Evolutionary conservation across 352 stramenopile species (phyloP).

Genomic region (Globisporangium paddicum): DNA sequence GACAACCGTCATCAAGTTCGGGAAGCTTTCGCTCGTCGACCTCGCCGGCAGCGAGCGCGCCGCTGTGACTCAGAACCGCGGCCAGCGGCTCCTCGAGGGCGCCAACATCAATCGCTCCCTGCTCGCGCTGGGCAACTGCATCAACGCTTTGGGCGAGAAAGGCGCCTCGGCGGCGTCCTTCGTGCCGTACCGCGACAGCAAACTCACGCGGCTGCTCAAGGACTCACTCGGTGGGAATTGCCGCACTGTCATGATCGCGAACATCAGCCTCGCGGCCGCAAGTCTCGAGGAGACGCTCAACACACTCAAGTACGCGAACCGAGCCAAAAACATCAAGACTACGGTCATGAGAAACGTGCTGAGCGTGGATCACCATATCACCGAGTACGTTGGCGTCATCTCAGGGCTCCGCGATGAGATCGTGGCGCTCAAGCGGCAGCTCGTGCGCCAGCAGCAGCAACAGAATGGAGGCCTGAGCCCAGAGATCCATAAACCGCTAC

Average conservation of each 20-base stretch:
- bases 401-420: constrained; percentile 85
- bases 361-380: constrained; percentile 83
- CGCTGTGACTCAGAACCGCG: constrained; percentile 87
- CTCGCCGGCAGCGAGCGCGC: constrained; percentile 89
- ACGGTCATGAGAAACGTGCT: constrained; percentile 85
- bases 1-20: constrained; percentile 64
- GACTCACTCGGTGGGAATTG: constrained; percentile 91
- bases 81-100: constrained; percentile 80
- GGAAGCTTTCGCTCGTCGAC: constrained; percentile 90
- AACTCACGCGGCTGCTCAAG: constrained; percentile 87
- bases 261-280: constrained; percentile 71
- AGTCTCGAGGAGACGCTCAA: constrained; percentile 93
- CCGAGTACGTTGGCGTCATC: constrained; percentile 86
- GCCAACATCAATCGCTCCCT: constrained; percentile 92
- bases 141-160: constrained; percentile 90
- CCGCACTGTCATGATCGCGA: constrained; percentile 93
- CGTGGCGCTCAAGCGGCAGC: constrained; percentile 57
- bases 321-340: constrained; percentile 93
- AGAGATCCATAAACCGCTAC: neutral
- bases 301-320: constrained; percentile 91
- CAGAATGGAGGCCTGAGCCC: neutral
- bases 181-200: constrained; percentile 89
- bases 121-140: constrained; percentile 90
- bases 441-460: constrained; percentile 32
- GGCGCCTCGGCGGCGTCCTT: constrained; percentile 40